Conservation (phyloP, 2,329 filamentous ascomycete species). For the Hymenoscyphus salicellus region DNA sequence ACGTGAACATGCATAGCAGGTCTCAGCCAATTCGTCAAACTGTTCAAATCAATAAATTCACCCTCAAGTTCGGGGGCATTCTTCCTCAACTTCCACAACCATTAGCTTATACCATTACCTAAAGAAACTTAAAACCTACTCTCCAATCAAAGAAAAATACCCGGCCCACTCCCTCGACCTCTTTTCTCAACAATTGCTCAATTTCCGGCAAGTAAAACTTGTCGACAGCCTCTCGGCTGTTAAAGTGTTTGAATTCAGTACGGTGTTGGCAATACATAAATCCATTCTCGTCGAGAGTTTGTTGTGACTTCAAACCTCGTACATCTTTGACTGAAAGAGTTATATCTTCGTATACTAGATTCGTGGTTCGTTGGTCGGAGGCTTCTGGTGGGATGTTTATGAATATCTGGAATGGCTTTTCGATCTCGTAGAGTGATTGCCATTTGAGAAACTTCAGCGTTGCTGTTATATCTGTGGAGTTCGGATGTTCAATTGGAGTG, state of each 20-base stretch:
- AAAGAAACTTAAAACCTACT: neutral
- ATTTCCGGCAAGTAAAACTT: neutral
- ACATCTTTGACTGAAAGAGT: neutral
- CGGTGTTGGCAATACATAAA: neutral
- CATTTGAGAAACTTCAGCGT: constrained; percentile 13
- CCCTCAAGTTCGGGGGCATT: constrained; percentile 8
- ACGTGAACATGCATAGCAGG: constrained; percentile 15
- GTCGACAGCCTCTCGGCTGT: neutral
- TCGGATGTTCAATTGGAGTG: too few relatives aligned
- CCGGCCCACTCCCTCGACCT: neutral
- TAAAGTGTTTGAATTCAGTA: neutral
- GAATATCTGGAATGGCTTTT: constrained; percentile 17
- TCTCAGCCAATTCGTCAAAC: constrained; percentile 7
- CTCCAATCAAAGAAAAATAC: constrained; percentile 1
- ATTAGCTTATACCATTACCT: neutral
- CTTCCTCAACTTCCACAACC: constrained; percentile 4
- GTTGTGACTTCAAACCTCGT: neutral
- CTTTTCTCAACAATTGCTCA: neutral
- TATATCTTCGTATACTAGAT: constrained; percentile 8
- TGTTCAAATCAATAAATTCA: constrained; percentile 14
- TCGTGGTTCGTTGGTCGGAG: constrained; percentile 8
- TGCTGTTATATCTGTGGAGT: neutral
- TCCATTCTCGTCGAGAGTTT: neutral
- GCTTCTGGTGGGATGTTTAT: constrained; percentile 14
- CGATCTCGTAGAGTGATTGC: constrained; percentile 12